Evolutionary conservation across 2,329 filamentous ascomycete species (phyloP).

Genomic region (Penicillium vulpinum): DNA sequence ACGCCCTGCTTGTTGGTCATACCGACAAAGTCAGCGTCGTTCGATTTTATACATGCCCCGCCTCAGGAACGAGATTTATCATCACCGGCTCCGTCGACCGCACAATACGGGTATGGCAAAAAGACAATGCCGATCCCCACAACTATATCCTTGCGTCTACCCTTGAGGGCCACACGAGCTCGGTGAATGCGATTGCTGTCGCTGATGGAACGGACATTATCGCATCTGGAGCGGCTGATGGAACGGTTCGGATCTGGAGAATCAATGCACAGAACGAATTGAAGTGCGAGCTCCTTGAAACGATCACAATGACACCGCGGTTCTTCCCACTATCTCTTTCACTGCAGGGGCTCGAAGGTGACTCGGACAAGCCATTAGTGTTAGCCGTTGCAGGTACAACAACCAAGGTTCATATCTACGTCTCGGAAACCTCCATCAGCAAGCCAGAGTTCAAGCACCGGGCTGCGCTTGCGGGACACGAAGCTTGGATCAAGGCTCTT

Average conservation of each 20-base stretch:
- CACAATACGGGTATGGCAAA: conserved; percentile 65
- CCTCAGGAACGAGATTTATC: conserved; percentile 57
- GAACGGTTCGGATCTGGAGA: conserved; percentile 66
- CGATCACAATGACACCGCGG: conserved; percentile 70
- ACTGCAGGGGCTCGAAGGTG: conserved; percentile 60
- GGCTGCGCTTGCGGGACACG: conserved; percentile 81
- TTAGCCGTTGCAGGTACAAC: conserved; percentile 86
- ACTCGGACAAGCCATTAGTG: conserved; percentile 53
- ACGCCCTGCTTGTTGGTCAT: conserved; percentile 71
- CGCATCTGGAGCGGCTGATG: conserved; percentile 64
- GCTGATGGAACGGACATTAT: conserved; percentile 51
- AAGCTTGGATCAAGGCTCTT: conserved; percentile 90
- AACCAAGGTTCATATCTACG: conserved; percentile 77
- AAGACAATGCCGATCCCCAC: conserved; percentile 21
- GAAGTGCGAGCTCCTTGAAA: conserved; percentile 60
- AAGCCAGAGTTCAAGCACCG: conserved; percentile 64
- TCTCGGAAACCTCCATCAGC: conserved; percentile 50
- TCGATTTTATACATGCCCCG: conserved; percentile 65
- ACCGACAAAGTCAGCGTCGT: conserved; percentile 78
- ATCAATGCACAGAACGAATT: conserved; percentile 46
- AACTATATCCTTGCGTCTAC: conserved; percentile 50
- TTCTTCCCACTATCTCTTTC: conserved; percentile 81
- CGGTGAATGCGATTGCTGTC: conserved; percentile 66
- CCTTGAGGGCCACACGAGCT: conserved; percentile 66
- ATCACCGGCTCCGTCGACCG: conserved; percentile 82